A percentile compares a stretch with the other conserved stretches of the same genome.
Evolutionary conservation across 2,329 filamentous ascomycete genomes (phyloP).

Genomic region (Cadophora gregata): DNA sequence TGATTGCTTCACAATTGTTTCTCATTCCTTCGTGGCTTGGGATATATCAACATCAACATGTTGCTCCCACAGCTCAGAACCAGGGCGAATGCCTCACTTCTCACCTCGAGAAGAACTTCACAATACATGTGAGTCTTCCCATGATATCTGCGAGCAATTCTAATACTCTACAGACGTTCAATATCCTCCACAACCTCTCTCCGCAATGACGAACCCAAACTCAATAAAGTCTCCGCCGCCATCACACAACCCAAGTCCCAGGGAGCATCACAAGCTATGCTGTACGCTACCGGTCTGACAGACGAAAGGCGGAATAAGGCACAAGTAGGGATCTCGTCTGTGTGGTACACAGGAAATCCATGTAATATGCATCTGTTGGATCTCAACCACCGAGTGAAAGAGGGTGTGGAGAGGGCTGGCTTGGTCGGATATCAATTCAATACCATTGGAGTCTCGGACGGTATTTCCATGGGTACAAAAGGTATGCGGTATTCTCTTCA

Average conservation of each 20-base stretch:
- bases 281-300: constrained; percentile 90
- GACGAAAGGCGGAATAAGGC: constrained; percentile 94
- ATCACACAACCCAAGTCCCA: constrained; percentile 99
- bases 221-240: constrained; percentile 83
- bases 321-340: constrained; percentile 96
- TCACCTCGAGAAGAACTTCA: constrained; percentile 39
- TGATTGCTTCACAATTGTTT: constrained; percentile 3
- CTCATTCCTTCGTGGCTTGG: neutral
- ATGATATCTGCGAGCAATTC: constrained; percentile 18
- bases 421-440: constrained; percentile 97
- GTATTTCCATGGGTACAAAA: constrained; percentile 96
- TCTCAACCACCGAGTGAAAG: constrained; percentile 60
- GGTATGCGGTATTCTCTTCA: constrained; percentile 97
- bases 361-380: constrained; percentile 99
- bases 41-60: constrained; percentile 20
- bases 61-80: constrained; percentile 43
- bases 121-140: constrained; percentile 41
- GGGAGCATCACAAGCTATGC: constrained; percentile 97
- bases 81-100: constrained; percentile 39
- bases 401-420: constrained; percentile 75
- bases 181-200: constrained; percentile 41
- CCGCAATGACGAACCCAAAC: constrained; percentile 48
- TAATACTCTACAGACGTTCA: constrained; percentile 39
- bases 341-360: constrained; percentile 98
- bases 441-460: constrained; percentile 96